Evolutionary conservation across 768 basidiomycete species (phyloP), one percentile per base, ranked within the genome.

Genomic region (Mycena capillaripes): DNA sequence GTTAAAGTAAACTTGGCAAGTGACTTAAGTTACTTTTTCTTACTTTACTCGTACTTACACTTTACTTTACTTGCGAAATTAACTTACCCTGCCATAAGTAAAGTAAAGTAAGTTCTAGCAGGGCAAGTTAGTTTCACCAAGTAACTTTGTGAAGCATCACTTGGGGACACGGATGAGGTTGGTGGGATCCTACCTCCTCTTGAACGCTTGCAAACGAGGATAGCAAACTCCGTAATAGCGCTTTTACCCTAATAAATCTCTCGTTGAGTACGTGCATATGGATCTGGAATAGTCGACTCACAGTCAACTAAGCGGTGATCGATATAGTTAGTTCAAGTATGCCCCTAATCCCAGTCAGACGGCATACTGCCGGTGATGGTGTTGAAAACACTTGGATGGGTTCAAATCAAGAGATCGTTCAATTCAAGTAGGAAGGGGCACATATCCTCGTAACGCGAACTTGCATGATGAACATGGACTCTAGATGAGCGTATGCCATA

Each of bases 401-500:
- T 11, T 11, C 16, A 8, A 46, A 19, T 21, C 5, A 21, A n/a
- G 14, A 38, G 14, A 38, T 14, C n/a, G n/a, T 8, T 38, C 8
- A n/a, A 17, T 46, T n/a, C 8, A 3, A 21, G 44, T 16, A 19
- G 44, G 16, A n/a, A 9, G 9, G 16, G 29, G 25, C 50, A 53
- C 50, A 53, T 53, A 53, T 25, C 53, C 12, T 55, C 29, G 30
- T n/a, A n/a, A 55, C 53, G 21, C 83, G 83, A 19, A 85, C 73
- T 63, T 84, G 82, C 62, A 83, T 75, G 9, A 76, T 79, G 62
- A 83, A 81, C 21, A 82, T 71, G 0, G 78, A 72, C 55, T 76
- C 60, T 30, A 84, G 76, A 40, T 82, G 78, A 3, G 78, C 76
- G 69, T 83, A 85, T 2, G 82, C 76, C 14, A 81, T 82, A 2